Percentiles rank a stretch among this genome's conserved stretches.
Evolutionary conservation across 768 basidiomycete species (phyloP).

Genomic region (Rossbeevera mucosa): DNA sequence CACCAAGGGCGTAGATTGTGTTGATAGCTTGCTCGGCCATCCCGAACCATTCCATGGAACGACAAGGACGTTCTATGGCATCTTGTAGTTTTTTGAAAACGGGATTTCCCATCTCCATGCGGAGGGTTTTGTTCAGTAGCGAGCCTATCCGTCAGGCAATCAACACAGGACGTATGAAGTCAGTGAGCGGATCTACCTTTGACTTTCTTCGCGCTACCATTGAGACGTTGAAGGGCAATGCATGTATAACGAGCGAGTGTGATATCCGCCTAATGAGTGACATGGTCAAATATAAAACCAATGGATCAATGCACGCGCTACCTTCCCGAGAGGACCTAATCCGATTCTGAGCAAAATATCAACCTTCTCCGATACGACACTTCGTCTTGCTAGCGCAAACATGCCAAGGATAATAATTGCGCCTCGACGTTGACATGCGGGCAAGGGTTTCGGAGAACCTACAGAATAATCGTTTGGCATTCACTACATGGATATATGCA

Average conservation of each 20-base stretch:
- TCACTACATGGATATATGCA: not conserved
- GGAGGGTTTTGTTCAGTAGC: slow-evolving; percentile 77
- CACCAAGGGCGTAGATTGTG: slow-evolving; percentile 89
- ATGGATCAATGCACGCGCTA: slow-evolving; percentile 26
- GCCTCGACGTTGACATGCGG: slow-evolving; percentile 82
- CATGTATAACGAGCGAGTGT: slow-evolving; percentile 92
- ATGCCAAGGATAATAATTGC: slow-evolving; percentile 97
- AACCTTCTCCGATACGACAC: slow-evolving; percentile 76
- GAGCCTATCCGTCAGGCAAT: slow-evolving; percentile 53
- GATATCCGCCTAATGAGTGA: slow-evolving; percentile 61
- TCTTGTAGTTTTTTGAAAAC: slow-evolving; percentile 83
- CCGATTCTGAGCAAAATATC: slow-evolving; percentile 85
- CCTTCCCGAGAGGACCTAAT: slow-evolving; percentile 79
- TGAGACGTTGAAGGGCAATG: slow-evolving; percentile 85
- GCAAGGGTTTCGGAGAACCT: slow-evolving; percentile 76
- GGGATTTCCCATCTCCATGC: slow-evolving; percentile 80
- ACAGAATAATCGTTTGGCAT: not conserved
- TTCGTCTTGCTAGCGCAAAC: slow-evolving; percentile 81
- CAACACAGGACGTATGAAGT: not conserved
- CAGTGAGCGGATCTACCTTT: slow-evolving; percentile 55
- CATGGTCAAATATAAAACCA: not conserved
- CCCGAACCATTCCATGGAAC: slow-evolving; percentile 92
- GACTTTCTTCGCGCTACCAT: slow-evolving; percentile 94
- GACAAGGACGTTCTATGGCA: slow-evolving; percentile 73
- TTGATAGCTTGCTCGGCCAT: slow-evolving; percentile 97